These are phyloP conservation scores for Pichia sp. DNA, from an alignment of 1,139 yeast species.

Conservation along the genomic window DNA sequence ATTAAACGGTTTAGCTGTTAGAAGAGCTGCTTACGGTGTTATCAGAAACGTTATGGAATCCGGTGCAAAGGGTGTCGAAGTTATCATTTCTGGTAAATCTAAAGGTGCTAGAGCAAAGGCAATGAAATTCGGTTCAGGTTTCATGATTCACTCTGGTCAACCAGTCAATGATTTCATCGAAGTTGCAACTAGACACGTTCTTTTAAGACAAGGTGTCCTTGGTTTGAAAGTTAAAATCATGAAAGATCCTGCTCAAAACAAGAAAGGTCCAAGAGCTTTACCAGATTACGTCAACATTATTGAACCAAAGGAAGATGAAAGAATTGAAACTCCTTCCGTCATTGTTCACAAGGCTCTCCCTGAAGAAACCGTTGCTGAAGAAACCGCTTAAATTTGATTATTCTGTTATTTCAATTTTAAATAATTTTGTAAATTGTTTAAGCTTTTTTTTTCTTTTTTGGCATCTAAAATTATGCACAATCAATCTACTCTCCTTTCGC, in stretches of 20 bases:
- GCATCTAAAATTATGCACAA: no score
- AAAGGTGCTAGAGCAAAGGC: constrained; percentile 99
- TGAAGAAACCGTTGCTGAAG: constrained; percentile 20
- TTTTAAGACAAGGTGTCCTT: constrained; percentile 99
- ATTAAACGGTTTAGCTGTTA: constrained; percentile 97
- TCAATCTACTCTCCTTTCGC: no score
- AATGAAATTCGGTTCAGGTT: constrained; percentile 99
- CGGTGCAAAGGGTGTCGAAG: constrained; percentile 99
- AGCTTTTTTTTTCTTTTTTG: no score
- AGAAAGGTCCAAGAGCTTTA: constrained; percentile 81
- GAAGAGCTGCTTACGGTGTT: constrained; percentile 99
- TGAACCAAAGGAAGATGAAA: constrained; percentile 97
- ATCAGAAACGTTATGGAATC: constrained; percentile 99
- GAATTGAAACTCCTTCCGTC: constrained; percentile 79
- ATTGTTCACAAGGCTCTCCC: constrained; percentile 49
- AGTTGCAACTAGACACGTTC: constrained; percentile 98
- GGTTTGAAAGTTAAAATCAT: constrained; percentile 99
- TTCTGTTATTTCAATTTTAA: background rate
- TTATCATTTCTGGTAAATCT: constrained; percentile 97
- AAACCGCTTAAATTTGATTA: background rate
- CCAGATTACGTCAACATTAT: constrained; percentile 95
- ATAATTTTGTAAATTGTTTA: background rate
- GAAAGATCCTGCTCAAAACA: constrained; percentile 96
- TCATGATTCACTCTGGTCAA: constrained; percentile 99
- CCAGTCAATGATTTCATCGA: constrained; percentile 99